These are phyloP conservation scores for Pterocarpus macrocarpus DNA, from an alignment of 306 rosid genomes.

Conservation along the genomic window DNA sequence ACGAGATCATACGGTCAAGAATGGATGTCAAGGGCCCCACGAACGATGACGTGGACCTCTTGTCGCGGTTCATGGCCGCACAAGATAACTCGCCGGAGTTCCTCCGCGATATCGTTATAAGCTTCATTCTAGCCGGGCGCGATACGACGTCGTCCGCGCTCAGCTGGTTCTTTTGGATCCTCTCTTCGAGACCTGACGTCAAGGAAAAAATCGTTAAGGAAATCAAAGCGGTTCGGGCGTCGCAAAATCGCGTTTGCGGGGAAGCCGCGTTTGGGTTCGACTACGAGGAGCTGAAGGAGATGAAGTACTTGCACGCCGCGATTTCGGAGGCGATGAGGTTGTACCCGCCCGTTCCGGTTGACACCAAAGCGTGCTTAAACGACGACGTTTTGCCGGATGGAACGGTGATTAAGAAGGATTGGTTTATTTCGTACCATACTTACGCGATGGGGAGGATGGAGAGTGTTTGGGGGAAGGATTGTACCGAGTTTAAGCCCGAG, in stretches of 20 bases:
- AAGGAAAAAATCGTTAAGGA: slow-evolving; percentile 49
- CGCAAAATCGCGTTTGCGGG: background rate
- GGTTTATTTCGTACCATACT: slow-evolving; percentile 67
- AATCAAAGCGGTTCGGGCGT: slow-evolving; percentile 36
- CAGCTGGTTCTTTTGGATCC: slow-evolving; percentile 80
- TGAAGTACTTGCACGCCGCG: slow-evolving; percentile 80
- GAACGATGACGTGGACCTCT: slow-evolving; percentile 45
- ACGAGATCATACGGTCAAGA: slow-evolving; percentile 59
- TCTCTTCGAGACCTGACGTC: slow-evolving; percentile 54
- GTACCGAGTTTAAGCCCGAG: slow-evolving; percentile 59
- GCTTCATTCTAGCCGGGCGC: slow-evolving; percentile 77
- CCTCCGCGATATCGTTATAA: slow-evolving; percentile 71
- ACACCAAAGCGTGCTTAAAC: slow-evolving; percentile 51
- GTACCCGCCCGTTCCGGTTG: slow-evolving; percentile 79
- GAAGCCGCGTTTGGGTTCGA: slow-evolving; percentile 45
- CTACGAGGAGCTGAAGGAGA: slow-evolving; percentile 66
- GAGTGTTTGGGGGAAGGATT: slow-evolving; percentile 72
- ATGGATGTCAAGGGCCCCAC: slow-evolving; percentile 33
- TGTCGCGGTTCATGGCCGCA: slow-evolving; percentile 68
- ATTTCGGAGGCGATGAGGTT: slow-evolving; percentile 67
- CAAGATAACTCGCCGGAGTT: slow-evolving; percentile 52
- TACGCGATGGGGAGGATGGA: slow-evolving; percentile 89
- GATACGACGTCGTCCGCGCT: slow-evolving; percentile 80
- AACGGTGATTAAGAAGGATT: slow-evolving; percentile 53
- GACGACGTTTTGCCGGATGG: slow-evolving; percentile 79